Evolutionary conservation across 1,284 basidiomycete species (phyloP).

Genomic region (Ganoderma resinaceum): DNA sequence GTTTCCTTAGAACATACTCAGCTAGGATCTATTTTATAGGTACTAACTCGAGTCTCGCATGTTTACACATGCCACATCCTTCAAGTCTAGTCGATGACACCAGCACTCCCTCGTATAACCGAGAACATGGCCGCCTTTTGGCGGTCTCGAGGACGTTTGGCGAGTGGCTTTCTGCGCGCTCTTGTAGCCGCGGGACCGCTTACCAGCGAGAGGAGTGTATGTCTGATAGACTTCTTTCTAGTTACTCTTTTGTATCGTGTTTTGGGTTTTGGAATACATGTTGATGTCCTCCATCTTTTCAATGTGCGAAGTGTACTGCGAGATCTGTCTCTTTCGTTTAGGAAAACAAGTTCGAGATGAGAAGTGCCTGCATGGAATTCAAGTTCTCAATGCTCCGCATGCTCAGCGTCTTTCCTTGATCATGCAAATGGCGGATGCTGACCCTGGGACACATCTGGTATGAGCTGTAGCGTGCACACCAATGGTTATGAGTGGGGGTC

Average conservation of each 20-base stretch:
- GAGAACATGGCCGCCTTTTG: conserved; percentile 67
- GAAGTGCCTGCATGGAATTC: too few relatives aligned
- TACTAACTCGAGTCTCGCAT: conserved; percentile 90
- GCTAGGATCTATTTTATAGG: conserved; percentile 89
- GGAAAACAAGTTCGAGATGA: too few relatives aligned
- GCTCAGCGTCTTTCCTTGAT: too few relatives aligned
- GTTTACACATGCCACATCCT: conserved; percentile 85
- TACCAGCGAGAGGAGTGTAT: conserved; percentile 72
- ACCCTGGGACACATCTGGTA: too few relatives aligned
- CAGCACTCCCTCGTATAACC: conserved; percentile 74
- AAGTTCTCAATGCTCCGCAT: too few relatives aligned
- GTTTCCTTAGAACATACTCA: conserved; percentile 82
- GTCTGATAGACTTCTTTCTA: conserved; percentile 73
- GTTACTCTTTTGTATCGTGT: conserved; percentile 5
- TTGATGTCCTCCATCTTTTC: background rate
- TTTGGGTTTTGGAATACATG: background rate
- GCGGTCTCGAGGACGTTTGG: conserved; percentile 82
- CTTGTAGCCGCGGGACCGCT: conserved; percentile 45
- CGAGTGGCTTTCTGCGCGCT: conserved; percentile 43
- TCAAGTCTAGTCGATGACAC: conserved; percentile 82
- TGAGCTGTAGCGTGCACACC: too few relatives aligned
- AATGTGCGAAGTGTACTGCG: background rate
- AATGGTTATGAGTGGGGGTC: too few relatives aligned
- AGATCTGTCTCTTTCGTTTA: too few relatives aligned
- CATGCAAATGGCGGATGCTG: too few relatives aligned